Evolutionary conservation across 106 monocot species (phyloP), one percentile per base, ranked within the genome.

Genomic region (Dioscorea alata): DNA sequence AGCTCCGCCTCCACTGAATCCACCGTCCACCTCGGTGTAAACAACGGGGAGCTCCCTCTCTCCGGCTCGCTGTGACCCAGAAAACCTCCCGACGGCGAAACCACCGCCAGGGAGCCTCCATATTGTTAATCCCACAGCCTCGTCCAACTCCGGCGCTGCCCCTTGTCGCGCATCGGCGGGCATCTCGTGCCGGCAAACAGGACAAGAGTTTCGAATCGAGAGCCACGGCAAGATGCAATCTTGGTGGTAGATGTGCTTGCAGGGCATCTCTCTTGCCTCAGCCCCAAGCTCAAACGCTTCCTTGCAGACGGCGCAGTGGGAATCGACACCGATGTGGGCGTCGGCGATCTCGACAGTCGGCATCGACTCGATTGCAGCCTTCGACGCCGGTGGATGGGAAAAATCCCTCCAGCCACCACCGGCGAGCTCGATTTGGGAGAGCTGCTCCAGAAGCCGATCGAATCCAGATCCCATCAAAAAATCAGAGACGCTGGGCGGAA

Each of bases 381-480:
- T 90, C 2, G 90, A 90, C 4, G 90, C 86, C 21, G 90, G 86
- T 20, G 86, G 86, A 34, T 78, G 60, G 4, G 82, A 65, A 18
- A 63, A 70, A 42, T 42, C 42, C 22, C 68, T 54, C 21, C 75
- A 57, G 16, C 73, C 69, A 6, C 13, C 66, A 10, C 8, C 49
- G 2, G 56, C 76, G 57, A 74, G 72, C 79, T 89, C 89, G 69
- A 85, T 78, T 71, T 76, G 83, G 16, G 83, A 25, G 42, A 90
- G 80, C 83, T 90, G 90, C 60, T 90, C 86, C 22, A 90, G 81
- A 14, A 90, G 70, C 53, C 90, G 64, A 20, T 90, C 86, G 68
- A 90, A 90, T 0, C 90, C 86, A 12, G 90, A 90, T 14, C 90
- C 86, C 90, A 90, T 83, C 24, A 90, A 54, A 68, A 90, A 86